A percentile compares a stretch with the other conserved stretches of the same genome.
phyloP scores from a whole-genome alignment of 2,329 filamentous ascomycete species.

The Talaromyces sp. region DNA sequence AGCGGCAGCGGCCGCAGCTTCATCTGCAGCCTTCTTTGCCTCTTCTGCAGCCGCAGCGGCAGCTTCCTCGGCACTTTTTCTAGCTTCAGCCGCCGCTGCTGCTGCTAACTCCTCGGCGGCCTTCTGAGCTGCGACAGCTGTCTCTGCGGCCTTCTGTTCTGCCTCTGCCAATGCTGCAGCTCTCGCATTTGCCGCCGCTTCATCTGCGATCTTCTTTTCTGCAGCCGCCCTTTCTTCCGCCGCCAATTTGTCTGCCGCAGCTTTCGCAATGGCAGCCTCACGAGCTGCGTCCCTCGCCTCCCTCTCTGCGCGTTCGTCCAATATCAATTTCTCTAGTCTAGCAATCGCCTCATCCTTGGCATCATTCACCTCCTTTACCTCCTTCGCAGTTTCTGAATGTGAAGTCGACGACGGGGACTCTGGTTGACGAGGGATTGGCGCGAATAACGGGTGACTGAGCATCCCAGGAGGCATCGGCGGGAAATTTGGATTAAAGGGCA shows the following conservation, averaged over 20 bases:
- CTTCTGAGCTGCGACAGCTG: constrained; percentile 42
- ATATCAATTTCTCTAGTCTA: constrained; percentile 59
- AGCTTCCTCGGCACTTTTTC: constrained; percentile 45
- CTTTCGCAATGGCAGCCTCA: constrained; percentile 50
- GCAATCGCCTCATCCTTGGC: constrained; percentile 54
- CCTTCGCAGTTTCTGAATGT: constrained; percentile 49
- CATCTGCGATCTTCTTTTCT: constrained; percentile 40
- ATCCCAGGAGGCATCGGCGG: constrained; percentile 33
- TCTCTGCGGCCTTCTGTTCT: constrained; percentile 38
- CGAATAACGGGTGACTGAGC: constrained; percentile 36
- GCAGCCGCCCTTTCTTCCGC: constrained; percentile 40
- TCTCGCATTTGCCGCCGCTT: constrained; percentile 34
- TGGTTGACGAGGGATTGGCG: constrained; percentile 26
- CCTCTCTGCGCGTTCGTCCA: constrained; percentile 43
- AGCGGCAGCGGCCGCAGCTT: constrained; percentile 46
- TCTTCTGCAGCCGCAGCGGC: constrained; percentile 48
- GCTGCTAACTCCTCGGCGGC: constrained; percentile 40
- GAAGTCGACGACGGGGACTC: constrained; percentile 27
- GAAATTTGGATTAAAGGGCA: constrained; percentile 35
- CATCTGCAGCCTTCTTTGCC: constrained; percentile 44
- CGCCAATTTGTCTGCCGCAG: constrained; percentile 42
- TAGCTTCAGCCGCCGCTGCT: constrained; percentile 41
- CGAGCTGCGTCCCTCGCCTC: constrained; percentile 39
- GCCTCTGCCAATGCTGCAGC: constrained; percentile 49
- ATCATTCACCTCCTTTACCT: not conserved